Evolutionary conservation across 2,329 filamentous ascomycete genomes (phyloP).

Genomic region (Cyphellophora attinorum): DNA sequence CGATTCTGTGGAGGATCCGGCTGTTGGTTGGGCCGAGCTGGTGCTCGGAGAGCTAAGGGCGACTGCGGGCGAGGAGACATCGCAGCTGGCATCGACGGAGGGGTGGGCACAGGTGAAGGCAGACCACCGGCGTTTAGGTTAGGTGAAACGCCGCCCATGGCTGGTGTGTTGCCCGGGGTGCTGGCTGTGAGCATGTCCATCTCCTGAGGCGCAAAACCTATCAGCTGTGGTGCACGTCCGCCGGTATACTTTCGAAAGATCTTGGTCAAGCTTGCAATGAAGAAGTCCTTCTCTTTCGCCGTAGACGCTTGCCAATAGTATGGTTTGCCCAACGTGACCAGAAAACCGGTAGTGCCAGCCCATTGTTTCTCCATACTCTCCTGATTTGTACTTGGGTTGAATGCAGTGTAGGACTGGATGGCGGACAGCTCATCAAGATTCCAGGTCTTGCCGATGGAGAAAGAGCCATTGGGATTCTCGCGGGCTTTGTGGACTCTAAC

Average conservation of each 20-base stretch:
- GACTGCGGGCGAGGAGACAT: slow-evolving; percentile 12
- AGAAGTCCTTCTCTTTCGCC: slow-evolving; percentile 96
- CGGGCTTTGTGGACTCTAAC: slow-evolving; percentile 95
- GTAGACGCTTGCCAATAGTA: slow-evolving; percentile 97
- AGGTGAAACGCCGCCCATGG: slow-evolving; percentile 14
- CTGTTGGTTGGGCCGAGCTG: slow-evolving; percentile 8
- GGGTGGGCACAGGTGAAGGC: slow-evolving; percentile 17
- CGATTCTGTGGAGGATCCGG: slow-evolving; percentile 6
- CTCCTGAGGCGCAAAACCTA: slow-evolving; percentile 74
- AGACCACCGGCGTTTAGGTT: slow-evolving; percentile 3
- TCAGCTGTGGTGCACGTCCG: slow-evolving; percentile 66
- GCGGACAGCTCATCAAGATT: slow-evolving; percentile 78
- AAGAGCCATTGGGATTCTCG: slow-evolving; percentile 86
- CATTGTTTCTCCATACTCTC: slow-evolving; percentile 58
- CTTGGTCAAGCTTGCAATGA: slow-evolving; percentile 90
- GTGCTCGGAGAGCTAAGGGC: slow-evolving; percentile 10
- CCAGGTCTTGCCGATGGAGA: slow-evolving; percentile 98
- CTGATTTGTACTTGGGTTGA: slow-evolving; percentile 47
- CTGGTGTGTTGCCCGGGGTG: slow-evolving; percentile 2
- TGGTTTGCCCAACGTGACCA: slow-evolving; percentile 80
- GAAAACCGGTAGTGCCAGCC: slow-evolving; percentile 76
- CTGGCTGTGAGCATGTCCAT: slow-evolving; percentile 63
- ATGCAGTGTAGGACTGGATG: slow-evolving; percentile 71
- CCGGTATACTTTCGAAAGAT: slow-evolving; percentile 96
- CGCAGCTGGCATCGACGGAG: slow-evolving; percentile 8